These are phyloP conservation scores for Cercospora sojina DNA, from an alignment of 2,329 filamentous ascomycete genomes.

Conservation along the genomic window DNA sequence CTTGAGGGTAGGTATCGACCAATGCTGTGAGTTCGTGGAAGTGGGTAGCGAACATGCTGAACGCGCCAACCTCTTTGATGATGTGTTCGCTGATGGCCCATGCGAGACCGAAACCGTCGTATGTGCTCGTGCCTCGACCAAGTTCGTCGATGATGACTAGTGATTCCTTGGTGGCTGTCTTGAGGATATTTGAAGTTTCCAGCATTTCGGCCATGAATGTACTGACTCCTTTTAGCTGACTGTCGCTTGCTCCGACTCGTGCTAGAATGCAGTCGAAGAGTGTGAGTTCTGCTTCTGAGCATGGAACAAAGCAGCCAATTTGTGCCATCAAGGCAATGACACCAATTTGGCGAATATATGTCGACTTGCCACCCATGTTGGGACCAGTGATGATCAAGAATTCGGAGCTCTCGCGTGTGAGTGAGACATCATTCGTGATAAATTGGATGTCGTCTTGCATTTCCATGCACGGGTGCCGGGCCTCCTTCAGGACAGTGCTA, in stretches of 20 bases:
- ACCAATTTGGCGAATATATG: slow-evolving; percentile 95
- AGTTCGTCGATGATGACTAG: slow-evolving; percentile 98
- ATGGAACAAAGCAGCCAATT: slow-evolving; percentile 93
- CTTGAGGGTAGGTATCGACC: slow-evolving; percentile 80
- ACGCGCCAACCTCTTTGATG: slow-evolving; percentile 89
- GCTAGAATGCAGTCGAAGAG: slow-evolving; percentile 97
- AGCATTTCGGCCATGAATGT: slow-evolving; percentile 99
- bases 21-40: slow-evolving; percentile 97
- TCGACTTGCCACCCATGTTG: slow-evolving; percentile 99
- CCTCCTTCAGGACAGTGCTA: slow-evolving; percentile 85
- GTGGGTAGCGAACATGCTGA: slow-evolving; percentile 93
- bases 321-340: slow-evolving; percentile 98
- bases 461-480: slow-evolving; percentile 95
- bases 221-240: slow-evolving; percentile 93
- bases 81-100: slow-evolving; percentile 99
- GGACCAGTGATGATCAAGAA: slow-evolving; percentile 97
- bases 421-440: slow-evolving; percentile 92
- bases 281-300: slow-evolving; percentile 82
- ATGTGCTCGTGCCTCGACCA: slow-evolving; percentile 93
- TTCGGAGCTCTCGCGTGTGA: slow-evolving; percentile 74
- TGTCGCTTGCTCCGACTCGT: slow-evolving; percentile 91
- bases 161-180: slow-evolving; percentile 90
- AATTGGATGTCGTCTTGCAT: slow-evolving; percentile 98
- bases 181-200: slow-evolving; percentile 96
- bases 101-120: slow-evolving; percentile 96